These are phyloP conservation scores for Ceratocystis diversiconidia DNA, from an alignment of 2,329 filamentous ascomycete species.

Conservation along the genomic window DNA sequence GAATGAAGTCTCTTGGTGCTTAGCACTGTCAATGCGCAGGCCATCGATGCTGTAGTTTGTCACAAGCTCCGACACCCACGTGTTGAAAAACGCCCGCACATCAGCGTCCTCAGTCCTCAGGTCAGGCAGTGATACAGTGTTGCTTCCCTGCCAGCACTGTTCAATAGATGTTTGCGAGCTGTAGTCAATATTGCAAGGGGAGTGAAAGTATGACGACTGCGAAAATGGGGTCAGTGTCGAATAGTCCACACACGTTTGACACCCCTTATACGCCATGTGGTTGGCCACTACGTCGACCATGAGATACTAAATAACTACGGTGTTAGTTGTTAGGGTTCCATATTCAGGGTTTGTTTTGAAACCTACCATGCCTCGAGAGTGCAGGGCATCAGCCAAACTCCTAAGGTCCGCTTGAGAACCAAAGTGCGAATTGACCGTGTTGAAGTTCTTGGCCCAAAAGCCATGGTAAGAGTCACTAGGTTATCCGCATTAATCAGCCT, in stretches of 20 bases:
- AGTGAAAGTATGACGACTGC: conserved; percentile 38
- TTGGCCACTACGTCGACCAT: conserved; percentile 44
- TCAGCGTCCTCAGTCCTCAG: conserved; percentile 62
- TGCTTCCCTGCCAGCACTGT: conserved; percentile 38
- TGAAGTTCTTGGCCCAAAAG: conserved; percentile 29
- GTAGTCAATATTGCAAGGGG: conserved; percentile 40
- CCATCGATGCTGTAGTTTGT: conserved; percentile 52
- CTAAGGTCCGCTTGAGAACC: conserved; percentile 36
- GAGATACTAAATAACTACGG: conserved; percentile 27
- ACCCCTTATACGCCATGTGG: conserved; percentile 37
- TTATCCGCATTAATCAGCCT: neutral
- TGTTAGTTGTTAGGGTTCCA: neutral
- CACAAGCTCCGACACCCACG: conserved; percentile 54
- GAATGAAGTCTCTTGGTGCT: conserved; percentile 45
- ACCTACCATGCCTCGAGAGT: conserved; percentile 36
- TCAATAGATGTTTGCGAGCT: conserved; percentile 29
- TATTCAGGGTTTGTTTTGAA: neutral
- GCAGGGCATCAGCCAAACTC: conserved; percentile 33
- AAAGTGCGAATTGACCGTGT: conserved; percentile 34
- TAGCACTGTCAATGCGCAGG: conserved; percentile 55
- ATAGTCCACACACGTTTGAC: conserved; percentile 35
- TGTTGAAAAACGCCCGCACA: conserved; percentile 52
- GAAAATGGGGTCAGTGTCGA: conserved; percentile 41
- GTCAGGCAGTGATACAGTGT: conserved; percentile 40
- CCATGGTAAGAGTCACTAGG: conserved; percentile 29